Percentiles rank a stretch among this genome's conserved stretches.
Evolutionary conservation across 176 grass and related monocot species (phyloP).

Genomic region (Carex parvula): DNA sequence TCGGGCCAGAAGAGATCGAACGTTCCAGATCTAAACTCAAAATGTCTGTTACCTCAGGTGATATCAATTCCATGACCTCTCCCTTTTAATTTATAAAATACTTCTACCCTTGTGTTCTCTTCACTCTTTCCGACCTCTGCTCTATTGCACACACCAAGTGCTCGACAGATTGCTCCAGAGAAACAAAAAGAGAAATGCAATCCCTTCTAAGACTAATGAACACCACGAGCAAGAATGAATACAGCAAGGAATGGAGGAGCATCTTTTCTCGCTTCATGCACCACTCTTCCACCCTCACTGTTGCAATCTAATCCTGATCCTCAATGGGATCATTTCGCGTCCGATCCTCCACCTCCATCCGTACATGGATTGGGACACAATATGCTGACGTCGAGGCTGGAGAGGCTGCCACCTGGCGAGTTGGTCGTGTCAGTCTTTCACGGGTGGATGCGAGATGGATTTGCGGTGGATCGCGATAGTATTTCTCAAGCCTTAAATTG

Average conservation of each 20-base stretch:
- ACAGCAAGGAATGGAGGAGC: background rate
- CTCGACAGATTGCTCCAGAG: background rate
- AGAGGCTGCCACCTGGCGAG: background rate
- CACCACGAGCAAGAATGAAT: background rate
- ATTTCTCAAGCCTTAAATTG: slow-evolving; percentile 67
- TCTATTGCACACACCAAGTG: slow-evolving; percentile 9
- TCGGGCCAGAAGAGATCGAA: no score
- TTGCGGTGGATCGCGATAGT: slow-evolving; percentile 58
- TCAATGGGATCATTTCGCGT: background rate
- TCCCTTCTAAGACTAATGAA: background rate
- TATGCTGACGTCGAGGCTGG: no score
- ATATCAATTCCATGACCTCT: no score
- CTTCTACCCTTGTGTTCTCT: no score
- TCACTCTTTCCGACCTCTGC: no score
- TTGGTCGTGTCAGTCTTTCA: slow-evolving; percentile 24
- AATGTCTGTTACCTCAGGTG: no score
- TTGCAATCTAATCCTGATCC: background rate
- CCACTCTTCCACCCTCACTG: background rate
- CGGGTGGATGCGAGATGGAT: slow-evolving; percentile 58
- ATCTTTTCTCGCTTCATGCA: background rate
- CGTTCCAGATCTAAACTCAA: no score
- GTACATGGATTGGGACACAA: no score
- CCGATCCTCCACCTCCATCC: no score
- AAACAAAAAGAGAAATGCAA: background rate
- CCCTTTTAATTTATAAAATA: no score